A percentile compares a stretch with the other conserved stretches of the same genome.
Conservation (phyloP, 257 asterid species). For the Nicotiana otophora region DNA sequence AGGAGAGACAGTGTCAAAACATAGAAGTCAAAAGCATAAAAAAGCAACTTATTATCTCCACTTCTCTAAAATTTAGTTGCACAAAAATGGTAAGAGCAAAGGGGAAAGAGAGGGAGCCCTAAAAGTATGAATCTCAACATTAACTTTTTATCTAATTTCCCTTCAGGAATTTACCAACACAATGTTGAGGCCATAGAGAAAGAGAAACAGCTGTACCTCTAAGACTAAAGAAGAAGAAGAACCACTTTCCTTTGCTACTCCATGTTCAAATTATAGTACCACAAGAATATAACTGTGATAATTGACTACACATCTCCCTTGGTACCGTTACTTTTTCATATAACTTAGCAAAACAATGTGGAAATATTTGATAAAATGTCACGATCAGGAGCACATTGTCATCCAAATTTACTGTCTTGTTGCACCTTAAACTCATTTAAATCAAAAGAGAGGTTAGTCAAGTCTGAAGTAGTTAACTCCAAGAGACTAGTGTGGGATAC, state of each 20-base stretch:
- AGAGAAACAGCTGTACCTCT: neutral
- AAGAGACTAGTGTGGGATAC: neutral
- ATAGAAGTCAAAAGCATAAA: neutral
- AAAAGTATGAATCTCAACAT: neutral
- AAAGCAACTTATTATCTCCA: neutral
- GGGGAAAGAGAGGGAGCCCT: neutral
- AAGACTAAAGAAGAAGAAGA: neutral
- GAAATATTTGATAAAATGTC: neutral
- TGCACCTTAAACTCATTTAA: neutral
- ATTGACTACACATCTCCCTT: neutral
- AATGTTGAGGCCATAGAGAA: neutral
- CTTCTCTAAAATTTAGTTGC: neutral
- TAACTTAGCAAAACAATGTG: neutral
- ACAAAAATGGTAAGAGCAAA: neutral
- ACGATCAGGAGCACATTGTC: neutral
- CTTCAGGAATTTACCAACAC: neutral
- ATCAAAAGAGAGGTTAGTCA: neutral
- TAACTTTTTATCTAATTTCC: neutral
- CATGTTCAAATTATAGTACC: neutral
- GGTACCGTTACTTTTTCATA: neutral
- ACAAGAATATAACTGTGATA: neutral
- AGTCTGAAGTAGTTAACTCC: neutral
- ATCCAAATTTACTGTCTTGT: neutral
- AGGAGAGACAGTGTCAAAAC: neutral
- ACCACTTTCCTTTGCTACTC: neutral